Base-by-base conservation (phyloP, 768 basidiomycete genomes). In the Trametes coccinea region DNA sequence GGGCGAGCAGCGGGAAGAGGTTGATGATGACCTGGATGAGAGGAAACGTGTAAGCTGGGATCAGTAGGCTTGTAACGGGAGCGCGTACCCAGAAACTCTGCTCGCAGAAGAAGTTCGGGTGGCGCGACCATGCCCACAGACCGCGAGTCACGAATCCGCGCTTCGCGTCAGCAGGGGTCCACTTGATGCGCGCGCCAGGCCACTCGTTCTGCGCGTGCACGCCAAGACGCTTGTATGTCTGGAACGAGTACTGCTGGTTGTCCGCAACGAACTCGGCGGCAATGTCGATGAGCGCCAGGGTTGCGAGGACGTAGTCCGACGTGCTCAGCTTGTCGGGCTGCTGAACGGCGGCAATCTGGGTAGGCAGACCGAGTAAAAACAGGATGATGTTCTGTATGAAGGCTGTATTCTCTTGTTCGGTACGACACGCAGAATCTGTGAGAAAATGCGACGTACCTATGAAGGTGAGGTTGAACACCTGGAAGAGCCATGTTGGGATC, bases 31-130 rank as follows among this genome's bases (percentile, higher is more conserved):
- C 80, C 90, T 91, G 66, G n/a, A 37, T 37, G 5, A 37, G 34
- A 5, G 34, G 11, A 11, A 11, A 37, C 34, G 34, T 6, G 34
- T 11, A 5, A 47, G 13, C 49, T 60, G 41, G 6, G 16, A 16
- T 22, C 22, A 22, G 22, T 22, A 22, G 22, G 22, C 22, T 22
- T 22, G 4, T 11, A 46, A 16, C 22, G 5, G 13, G 22, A 22
- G 77, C 13, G n/a, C 84, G 44, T 64, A 90, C 89, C 89, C 89
- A 95, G 75, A 95, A 93, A 14, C 77, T 73, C 73, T 95, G 94
- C 72, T 98, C 96, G 72, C 91, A 94, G 1, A 88, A 76, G 71
- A 93, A 95, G 73, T 98, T 98, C 39, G 96, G 95, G 73, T 98
- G 96, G 14, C 96, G 79, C 2, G 84, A 86, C 80, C 87, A 95